Evolutionary conservation across 306 rosid genomes (phyloP), one percentile per base, ranked within the genome.

Genomic region (Dalbergia cultrata): DNA sequence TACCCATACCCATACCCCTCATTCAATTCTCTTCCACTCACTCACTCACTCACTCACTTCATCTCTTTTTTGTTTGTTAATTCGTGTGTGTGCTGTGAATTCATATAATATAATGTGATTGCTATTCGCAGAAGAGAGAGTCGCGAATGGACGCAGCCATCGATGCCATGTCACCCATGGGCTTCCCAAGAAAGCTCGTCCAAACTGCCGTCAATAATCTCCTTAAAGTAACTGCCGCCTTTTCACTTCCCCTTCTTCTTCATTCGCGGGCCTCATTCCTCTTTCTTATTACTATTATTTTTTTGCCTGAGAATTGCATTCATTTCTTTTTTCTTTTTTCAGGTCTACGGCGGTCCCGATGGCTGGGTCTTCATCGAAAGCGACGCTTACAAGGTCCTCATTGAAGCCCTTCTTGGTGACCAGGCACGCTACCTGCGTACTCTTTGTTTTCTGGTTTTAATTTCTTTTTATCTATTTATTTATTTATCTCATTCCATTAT

Each of bases 321-420:
- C 14, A 3, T 59, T 10, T 26, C 10, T 33, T 22, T 52, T 62
- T 16, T 35, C 0, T 69, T 12, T 18, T 17, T 81, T 66, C 80
- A 90, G 92, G 81, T 88, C 60, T 92, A 90, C 57, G 91, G 86
- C 3, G 83, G 87, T 50, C 62, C 79, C 0, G 81, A 66, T 0
- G 92, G 92, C 0, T 92, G 94, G 94, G 57, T 57, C 11, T 92
- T 90, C 60, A 69, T 92, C 10, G 94, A 92, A 79, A 90, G 81
- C 0, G 70, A 54, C 3, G 67, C 85, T 65, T 92, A 90, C 81
- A 57, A 53, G 18, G 82, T 83, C 13, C 89, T 90, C 4, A 75
- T 90, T 11, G 87, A 92, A 0, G 19, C 82, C 5, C 72, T 92
- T 11, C 88, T 90, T 13, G 86, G 17, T 50, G 57, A 14, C 5